Percentiles rank a stretch among this genome's conserved stretches.
Evolutionary conservation across 2,329 filamentous ascomycete genomes (phyloP).

Genomic region (Cladosporium austrohemisphaericum): DNA sequence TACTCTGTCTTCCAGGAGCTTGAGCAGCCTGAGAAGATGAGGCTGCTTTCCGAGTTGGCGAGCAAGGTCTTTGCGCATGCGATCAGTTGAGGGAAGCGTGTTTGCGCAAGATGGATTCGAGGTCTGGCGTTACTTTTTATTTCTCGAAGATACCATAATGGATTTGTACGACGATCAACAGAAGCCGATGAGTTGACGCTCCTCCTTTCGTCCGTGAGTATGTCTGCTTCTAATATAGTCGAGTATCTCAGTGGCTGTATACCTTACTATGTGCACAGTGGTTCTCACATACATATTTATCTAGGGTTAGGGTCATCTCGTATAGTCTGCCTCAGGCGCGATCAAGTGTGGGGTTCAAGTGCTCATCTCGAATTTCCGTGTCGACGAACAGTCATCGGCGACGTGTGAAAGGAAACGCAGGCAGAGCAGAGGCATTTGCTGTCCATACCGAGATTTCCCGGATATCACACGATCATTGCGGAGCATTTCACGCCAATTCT

Average conservation of each 20-base stretch:
- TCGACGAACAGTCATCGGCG: too few relatives aligned
- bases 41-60: constrained; percentile 77
- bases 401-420: background rate
- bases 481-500: background rate
- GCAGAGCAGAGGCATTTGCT: too few relatives aligned
- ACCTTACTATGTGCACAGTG: too few relatives aligned
- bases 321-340: constrained; percentile 6
- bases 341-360: constrained; percentile 1
- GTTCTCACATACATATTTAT: too few relatives aligned
- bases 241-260: too few relatives aligned
- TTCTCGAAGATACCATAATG: constrained; percentile 5
- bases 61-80: constrained; percentile 81
- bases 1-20: constrained; percentile 88
- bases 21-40: constrained; percentile 75
- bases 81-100: constrained; percentile 49
- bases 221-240: too few relatives aligned
- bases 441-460: too few relatives aligned
- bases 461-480: too few relatives aligned
- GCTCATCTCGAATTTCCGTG: constrained; percentile 9
- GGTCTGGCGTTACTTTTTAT: background rate
- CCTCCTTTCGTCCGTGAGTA: too few relatives aligned
- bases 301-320: too few relatives aligned
- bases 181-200: too few relatives aligned
- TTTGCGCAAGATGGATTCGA: background rate
- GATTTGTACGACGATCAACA: constrained; percentile 4